Base-by-base conservation (phyloP, 1,139 yeast genomes). In the Magnusiomyces magnusii region DNA sequence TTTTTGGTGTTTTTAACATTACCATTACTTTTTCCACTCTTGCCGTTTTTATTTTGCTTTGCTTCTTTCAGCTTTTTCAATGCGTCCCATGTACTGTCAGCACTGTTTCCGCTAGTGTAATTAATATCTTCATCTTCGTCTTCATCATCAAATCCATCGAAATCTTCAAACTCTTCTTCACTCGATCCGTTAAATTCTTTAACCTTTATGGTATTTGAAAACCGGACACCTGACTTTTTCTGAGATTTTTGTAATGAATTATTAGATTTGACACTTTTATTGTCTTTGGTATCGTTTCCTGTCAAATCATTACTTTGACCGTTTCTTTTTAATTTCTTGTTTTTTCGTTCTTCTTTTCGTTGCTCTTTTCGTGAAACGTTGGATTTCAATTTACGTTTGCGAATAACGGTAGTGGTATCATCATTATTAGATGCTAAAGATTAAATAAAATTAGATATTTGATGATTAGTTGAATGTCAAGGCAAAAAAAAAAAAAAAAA, bases 1-100 rank as follows among this genome's bases (percentile, higher is more conserved):
- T 65, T 21, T 66, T 63, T 13, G 64, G 64, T 9, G 66, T 67
- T 1, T 58, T 64, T 21, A 28, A n/a, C 13, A 5, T 36, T 15
- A 23, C 58, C 59, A n/a, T 62, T 67, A n/a, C 64, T 67, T 44
- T 24, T 47, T 2, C 9, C 51, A 2, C 25, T 19, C 25, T 47
- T 23, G 23, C 15, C 7, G 49, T 44, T 21, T n/a, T 55, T 54
- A 39, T 58, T 57, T 34, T 31, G 24, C 19, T 42, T 28, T 25
- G 53, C 13, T 52, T 56, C 44, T 52, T 41, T 49, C 27, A 31
- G 27, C 41, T 49, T 55, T 28, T 51, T 24, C 47, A 52, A 50
- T 2, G 53, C 53, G 21, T 77, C 80, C 70, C 77, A 69, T 1
- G 81, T 79, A 58, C 77, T 75, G 56, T 71, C 75, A 2, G 64